Evolutionary conservation across 331 rosid genomes (phyloP), one percentile per base, ranked within the genome.

Genomic region (Rhamnella rubrinervis): DNA sequence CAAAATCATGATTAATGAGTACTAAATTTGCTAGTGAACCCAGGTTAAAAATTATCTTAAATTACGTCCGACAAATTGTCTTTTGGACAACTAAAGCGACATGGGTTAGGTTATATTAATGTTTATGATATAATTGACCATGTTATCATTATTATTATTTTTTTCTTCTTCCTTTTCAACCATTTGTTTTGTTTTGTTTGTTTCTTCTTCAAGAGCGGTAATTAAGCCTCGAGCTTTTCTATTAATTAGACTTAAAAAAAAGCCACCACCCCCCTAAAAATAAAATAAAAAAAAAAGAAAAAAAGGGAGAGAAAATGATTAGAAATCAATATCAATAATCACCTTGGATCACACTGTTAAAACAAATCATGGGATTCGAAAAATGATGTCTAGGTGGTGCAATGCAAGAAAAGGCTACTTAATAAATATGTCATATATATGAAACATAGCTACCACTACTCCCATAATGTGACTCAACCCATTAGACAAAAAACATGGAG

Each of bases 311-410:
- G 26, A 78, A 78, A 82, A 86, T 81, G 89, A 87, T 84, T 85
- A 74, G 82, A 85, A 78, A 86, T 86, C 75, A 84, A 82, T 82
- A 76, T 12, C 78, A 67, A 84, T 87, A 78, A 90, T 87, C 74
- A 71, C 87, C 73, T 23, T 49, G 70, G 76, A 83, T 83, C 78
- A 50, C 74, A 78, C 74, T 81, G 78, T 80, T 80, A 73, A 81
- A 82, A 78, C 87, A 76, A 81, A 85, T 92, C 52, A 87, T 92
- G 87, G 88, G 88, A 85, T 87, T 78, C 87, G 73, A 81, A 76
- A 86, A 76, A 85, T 85, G 82, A 81, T 92, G 97, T 78, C 85
- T 28, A 77, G 92, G 63, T 76, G 90, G 90, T 87, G 86, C 67
- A 82, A 70, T 79, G 77, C 96, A 91, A 40, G 51, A 67, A 83